Evolutionary conservation across 306 rosid genomes (phyloP), one percentile per base, ranked within the genome.

Genomic region (Begonia peltatifolia): DNA sequence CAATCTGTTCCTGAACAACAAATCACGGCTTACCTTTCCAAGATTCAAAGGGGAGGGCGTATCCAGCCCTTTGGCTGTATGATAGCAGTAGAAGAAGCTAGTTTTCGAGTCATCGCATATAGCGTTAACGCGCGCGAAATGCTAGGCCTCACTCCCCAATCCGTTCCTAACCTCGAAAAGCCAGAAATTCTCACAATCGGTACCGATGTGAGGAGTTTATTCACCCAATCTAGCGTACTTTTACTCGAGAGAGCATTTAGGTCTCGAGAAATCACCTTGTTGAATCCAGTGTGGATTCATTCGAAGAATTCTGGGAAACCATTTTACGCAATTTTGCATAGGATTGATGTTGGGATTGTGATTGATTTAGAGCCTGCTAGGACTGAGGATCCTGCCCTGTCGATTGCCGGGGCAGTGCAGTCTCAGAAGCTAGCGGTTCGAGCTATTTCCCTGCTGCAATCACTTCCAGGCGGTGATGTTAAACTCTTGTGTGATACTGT

Each of bases 371-470:
- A 92, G 60, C 93, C 99, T 0, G 88, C 99, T 0, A 73, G 83
- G 36, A 72, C 93, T 2, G 93, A 79, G 65, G 96, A 92, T 63
- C 99, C 96, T 9, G 99, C 99, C 5, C 72, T 92, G 52, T 86
- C 99, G 1, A 92, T 92, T 12, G 99, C 99, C 2, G 99, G 99
- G 1, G 99, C 99, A 0, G 99, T 92, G 5, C 99, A 92, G 76
- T 75, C 84, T 4, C 99, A 92, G 84, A 92, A 92, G 66, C 79
- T 92, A 12, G 99, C 99, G 0, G 99, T 92, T 1, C 61, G 94
- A 1, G 99, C 99, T 0, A 92, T 92, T 51, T 92, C 99, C 0
- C 76, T 63, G 80, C 47, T 92, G 22, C 99, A 92, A 69, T 58
- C 93, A 0, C 84, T 92, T 22, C 99, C 99, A 0, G 93, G 96